phyloP scores from a whole-genome alignment of 345 rosid species.

The Mangifera indica region DNA sequence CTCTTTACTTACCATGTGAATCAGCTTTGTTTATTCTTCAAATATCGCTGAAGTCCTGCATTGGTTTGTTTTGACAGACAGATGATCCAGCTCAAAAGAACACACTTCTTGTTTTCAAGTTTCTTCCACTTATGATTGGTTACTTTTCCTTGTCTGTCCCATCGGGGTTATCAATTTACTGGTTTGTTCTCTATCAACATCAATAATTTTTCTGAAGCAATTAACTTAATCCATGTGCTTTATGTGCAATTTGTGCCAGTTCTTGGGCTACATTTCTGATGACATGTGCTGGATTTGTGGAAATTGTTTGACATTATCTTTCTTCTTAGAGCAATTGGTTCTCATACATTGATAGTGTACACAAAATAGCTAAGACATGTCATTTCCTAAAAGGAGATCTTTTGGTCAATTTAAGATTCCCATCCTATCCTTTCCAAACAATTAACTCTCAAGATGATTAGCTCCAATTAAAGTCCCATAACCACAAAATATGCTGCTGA shows the following conservation, averaged over 20 bases:
- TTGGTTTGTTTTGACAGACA: constrained; percentile 52
- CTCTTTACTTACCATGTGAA: constrained; percentile 13
- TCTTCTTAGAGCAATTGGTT: not conserved
- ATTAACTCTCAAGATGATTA: not conserved
- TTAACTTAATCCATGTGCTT: constrained; percentile 5
- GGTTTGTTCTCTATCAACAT: constrained; percentile 58
- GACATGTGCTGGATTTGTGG: too few species aligned
- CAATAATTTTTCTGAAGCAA: constrained; percentile 1
- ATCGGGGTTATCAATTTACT: constrained; percentile 90
- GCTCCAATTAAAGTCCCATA: too few species aligned
- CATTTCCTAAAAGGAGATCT: not conserved
- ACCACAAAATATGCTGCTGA: too few species aligned
- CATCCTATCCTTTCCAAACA: not conserved
- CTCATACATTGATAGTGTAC: not conserved
- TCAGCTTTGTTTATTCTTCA: constrained; percentile 2
- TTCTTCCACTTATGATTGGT: constrained; percentile 98
- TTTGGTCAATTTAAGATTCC: not conserved
- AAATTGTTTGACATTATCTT: not conserved
- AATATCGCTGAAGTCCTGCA: constrained; percentile 12
- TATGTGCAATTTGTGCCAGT: not conserved
- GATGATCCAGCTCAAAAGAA: constrained; percentile 98
- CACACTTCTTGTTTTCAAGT: constrained; percentile 86
- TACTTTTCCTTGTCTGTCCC: constrained; percentile 99
- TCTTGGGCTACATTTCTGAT: too few species aligned
- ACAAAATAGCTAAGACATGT: not conserved